Percentiles rank a stretch among this genome's conserved stretches.
Conservation (phyloP, 805 yeast species). For the Phaffomyces antillensis region DNA sequence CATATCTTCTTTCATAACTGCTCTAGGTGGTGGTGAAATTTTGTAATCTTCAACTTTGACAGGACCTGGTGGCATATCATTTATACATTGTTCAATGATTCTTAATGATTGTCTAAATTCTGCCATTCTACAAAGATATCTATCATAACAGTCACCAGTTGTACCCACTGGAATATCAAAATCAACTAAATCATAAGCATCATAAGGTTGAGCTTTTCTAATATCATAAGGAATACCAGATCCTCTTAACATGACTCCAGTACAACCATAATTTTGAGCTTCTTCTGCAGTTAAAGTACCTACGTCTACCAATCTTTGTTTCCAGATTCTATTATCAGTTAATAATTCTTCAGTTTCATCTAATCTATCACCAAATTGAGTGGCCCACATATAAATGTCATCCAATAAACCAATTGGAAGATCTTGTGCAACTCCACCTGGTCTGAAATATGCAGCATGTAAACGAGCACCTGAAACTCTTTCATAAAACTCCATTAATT, state of each 20-base stretch:
- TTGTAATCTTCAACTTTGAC: constrained; percentile 87
- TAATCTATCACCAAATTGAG: constrained; percentile 88
- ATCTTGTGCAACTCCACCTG: constrained; percentile 90
- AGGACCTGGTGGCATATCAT: constrained; percentile 89
- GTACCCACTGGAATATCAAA: constrained; percentile 83
- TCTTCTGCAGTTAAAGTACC: constrained; percentile 83
- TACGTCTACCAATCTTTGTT: constrained; percentile 73
- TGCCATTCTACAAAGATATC: constrained; percentile 82
- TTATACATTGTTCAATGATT: constrained; percentile 83
- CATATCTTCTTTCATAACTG: constrained; percentile 85
- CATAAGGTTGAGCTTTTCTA: constrained; percentile 83
- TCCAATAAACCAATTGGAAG: constrained; percentile 80
- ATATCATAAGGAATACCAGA: constrained; percentile 85
- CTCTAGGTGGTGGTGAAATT: constrained; percentile 75
- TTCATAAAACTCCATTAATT: constrained; percentile 87
- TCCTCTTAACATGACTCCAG: constrained; percentile 89
- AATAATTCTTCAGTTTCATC: constrained; percentile 87
- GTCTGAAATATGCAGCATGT: constrained; percentile 83
- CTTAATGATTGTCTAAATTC: constrained; percentile 88
- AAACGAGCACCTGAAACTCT: constrained; percentile 87
- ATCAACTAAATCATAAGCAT: constrained; percentile 80
- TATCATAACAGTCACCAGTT: constrained; percentile 88
- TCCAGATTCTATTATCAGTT: constrained; percentile 90
- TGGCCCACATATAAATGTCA: constrained; percentile 94
- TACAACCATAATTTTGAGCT: constrained; percentile 70